Evolutionary conservation across 2,329 filamentous ascomycete species (phyloP), one percentile per base, ranked within the genome.

Genomic region (Falciphora oryzae): DNA sequence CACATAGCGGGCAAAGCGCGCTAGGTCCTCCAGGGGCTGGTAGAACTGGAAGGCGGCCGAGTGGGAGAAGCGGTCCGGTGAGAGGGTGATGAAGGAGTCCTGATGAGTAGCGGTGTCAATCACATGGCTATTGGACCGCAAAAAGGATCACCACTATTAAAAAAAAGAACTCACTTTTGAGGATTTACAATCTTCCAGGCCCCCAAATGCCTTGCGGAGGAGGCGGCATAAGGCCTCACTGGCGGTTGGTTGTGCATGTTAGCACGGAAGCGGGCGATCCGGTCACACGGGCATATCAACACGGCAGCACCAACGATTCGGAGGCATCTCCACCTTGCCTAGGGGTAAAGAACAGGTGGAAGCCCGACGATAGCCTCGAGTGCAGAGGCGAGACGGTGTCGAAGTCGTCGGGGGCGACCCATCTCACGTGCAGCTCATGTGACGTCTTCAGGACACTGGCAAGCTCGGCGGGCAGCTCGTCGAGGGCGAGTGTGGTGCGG

Each of bases 291-390:
- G 14, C 44, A 53, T 14, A 7, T 6, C n/a, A 18, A 11, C 22
- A 53, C 16, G 22, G 8, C 38, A 50, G 16, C 44, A 13, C 66
- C 62, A 60, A 67, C 67, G 59, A 44, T 25, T 64, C 60, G 14
- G 58, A 53, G 11, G 58, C 28, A 22, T 64, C 53, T 14, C 7
- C 63, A 16, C 27, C 56, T 50, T 25, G 32, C 31, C n/a, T 59
- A 0, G 90, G 89, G 0, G 89, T 90, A 73, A 89, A 93, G 70
- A 90, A 90, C 31, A 93, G 80, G 78, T 97, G 93, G 28, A 98
- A 78, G 3, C 94, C 94, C 0, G 93, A 88, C 2, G 92, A 87
- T 18, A 93, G 76, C 65, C 90, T 85, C 63, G 92, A 92, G 58
- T 85, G 80, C 71, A 95, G 89, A 1, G 93, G 93, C 56, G 88